Percentiles rank a stretch among this genome's conserved stretches.
Evolutionary conservation across 2,329 filamentous ascomycete genomes (phyloP).

Genomic region (Aspergillus pseudoviridinutans): DNA sequence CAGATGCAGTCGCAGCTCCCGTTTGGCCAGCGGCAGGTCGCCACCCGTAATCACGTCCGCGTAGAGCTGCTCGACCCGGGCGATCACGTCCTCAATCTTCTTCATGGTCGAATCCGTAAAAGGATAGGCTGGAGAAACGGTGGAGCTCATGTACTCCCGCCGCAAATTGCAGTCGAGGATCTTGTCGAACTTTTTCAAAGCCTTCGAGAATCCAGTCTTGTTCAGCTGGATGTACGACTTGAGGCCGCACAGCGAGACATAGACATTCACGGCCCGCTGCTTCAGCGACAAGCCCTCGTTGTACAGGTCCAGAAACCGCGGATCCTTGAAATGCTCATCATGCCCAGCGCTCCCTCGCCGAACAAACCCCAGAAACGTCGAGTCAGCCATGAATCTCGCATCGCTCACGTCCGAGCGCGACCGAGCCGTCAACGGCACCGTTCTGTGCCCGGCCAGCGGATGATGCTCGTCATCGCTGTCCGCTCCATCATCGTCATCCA

Average conservation of each 20-base stretch:
- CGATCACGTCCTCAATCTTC: constrained; percentile 66
- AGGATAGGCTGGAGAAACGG: constrained; percentile 74
- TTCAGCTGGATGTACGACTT: constrained; percentile 96
- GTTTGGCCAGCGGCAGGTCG: constrained; percentile 70
- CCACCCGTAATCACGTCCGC: constrained; percentile 77
- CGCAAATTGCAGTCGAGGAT: constrained; percentile 81
- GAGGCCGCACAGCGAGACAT: constrained; percentile 89
- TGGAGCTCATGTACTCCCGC: constrained; percentile 66
- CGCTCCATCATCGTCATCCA: constrained; percentile 41
- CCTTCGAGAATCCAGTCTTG: constrained; percentile 92
- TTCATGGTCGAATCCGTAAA: constrained; percentile 72
- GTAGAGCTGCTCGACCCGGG: constrained; percentile 73
- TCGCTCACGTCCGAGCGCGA: constrained; percentile 31
- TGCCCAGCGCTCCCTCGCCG: constrained; percentile 33
- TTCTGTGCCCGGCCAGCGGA: constrained; percentile 21
- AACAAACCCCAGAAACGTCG: constrained; percentile 11
- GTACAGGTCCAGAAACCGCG: constrained; percentile 64
- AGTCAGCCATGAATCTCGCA: constrained; percentile 28
- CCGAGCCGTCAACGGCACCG: constrained; percentile 23
- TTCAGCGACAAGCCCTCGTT: constrained; percentile 79
- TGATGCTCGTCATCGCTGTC: constrained; percentile 49
- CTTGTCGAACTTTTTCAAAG: constrained; percentile 98
- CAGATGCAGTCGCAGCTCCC: constrained; percentile 83
- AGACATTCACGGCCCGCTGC: constrained; percentile 81
- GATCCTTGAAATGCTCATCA: constrained; percentile 49